phyloP scores from a whole-genome alignment of 1,284 basidiomycete genomes.

The Mycena citricolor region DNA sequence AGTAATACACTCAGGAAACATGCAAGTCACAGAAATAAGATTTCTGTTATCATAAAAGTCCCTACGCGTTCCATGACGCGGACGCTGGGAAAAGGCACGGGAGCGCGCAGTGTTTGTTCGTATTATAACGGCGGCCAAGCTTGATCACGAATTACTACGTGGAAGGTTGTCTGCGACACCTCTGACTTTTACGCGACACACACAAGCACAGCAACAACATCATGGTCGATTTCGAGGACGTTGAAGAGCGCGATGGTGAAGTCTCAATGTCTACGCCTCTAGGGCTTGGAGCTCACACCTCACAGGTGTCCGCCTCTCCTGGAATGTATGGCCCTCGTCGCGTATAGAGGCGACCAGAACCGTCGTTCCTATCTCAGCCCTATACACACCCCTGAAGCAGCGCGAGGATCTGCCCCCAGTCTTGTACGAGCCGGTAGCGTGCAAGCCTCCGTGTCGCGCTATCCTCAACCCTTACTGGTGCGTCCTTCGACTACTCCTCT shows the following conservation, averaged over 20 bases:
- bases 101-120: too few species aligned
- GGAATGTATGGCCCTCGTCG: slow-evolving; percentile 99
- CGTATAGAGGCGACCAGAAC: slow-evolving; percentile 97
- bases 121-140: too few species aligned
- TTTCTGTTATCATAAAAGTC: too few species aligned
- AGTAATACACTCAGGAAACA: too few species aligned
- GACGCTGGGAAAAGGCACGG: too few species aligned
- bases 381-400: slow-evolving; percentile 97
- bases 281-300: slow-evolving; percentile 10
- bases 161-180: slow-evolving; percentile 20
- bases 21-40: too few species aligned
- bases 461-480: slow-evolving; percentile 98
- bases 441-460: slow-evolving; percentile 96
- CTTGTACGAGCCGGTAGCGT: slow-evolving; percentile 97
- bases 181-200: slow-evolving; percentile 16
- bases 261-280: slow-evolving; percentile 5
- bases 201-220: slow-evolving; percentile 8
- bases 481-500: slow-evolving; percentile 25
- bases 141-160: slow-evolving; percentile 9
- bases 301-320: slow-evolving; percentile 86
- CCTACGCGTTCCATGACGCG: too few species aligned
- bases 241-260: slow-evolving; percentile 56
- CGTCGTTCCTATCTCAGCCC: slow-evolving; percentile 95
- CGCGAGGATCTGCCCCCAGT: slow-evolving; percentile 96
- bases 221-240: slow-evolving; percentile 54